phyloP scores from a whole-genome alignment of 139 green algal species.

The Picocystis salinarum region DNA sequence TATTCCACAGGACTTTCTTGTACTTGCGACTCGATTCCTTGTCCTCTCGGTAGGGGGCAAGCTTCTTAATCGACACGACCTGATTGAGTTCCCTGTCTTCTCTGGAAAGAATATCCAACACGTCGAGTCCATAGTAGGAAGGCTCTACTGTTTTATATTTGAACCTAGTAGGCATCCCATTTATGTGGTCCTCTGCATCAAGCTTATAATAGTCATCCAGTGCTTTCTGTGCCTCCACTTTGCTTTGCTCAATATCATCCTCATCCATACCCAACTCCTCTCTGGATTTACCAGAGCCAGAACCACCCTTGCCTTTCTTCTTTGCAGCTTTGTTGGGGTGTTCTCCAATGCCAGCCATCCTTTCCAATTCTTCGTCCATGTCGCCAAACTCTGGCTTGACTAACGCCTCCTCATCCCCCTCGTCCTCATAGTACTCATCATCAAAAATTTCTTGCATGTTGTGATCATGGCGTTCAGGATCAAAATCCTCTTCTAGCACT shows the following conservation, averaged over 20 bases:
- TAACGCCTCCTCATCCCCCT: neutral
- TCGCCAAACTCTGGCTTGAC: neutral
- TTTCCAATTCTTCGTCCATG: conserved; percentile 10
- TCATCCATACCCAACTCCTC: too few relatives aligned
- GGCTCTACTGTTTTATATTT: conserved; percentile 33
- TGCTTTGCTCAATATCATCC: too few relatives aligned
- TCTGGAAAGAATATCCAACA: conserved; percentile 57
- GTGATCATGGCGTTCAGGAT: conserved; percentile 71
- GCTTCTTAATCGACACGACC: conserved; percentile 55
- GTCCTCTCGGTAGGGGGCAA: conserved; percentile 57
- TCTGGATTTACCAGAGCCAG: too few relatives aligned
- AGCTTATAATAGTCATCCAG: conserved; percentile 84
- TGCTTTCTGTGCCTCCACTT: conserved; percentile 32
- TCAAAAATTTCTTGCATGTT: conserved; percentile 71
- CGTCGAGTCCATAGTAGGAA: conserved; percentile 47
- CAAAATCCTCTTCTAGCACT: conserved; percentile 74
- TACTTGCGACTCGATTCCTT: neutral
- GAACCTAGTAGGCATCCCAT: conserved; percentile 16
- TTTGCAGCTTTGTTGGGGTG: too few relatives aligned
- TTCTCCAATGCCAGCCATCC: conserved; percentile 5
- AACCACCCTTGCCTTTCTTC: too few relatives aligned
- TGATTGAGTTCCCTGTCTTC: conserved; percentile 58
- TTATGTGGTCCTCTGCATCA: conserved; percentile 74
- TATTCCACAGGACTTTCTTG: too few relatives aligned
- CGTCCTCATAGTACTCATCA: conserved; percentile 70